Evolutionary conservation across 305 asterid genomes (phyloP).

Genomic region (Rubia tinctorum): DNA sequence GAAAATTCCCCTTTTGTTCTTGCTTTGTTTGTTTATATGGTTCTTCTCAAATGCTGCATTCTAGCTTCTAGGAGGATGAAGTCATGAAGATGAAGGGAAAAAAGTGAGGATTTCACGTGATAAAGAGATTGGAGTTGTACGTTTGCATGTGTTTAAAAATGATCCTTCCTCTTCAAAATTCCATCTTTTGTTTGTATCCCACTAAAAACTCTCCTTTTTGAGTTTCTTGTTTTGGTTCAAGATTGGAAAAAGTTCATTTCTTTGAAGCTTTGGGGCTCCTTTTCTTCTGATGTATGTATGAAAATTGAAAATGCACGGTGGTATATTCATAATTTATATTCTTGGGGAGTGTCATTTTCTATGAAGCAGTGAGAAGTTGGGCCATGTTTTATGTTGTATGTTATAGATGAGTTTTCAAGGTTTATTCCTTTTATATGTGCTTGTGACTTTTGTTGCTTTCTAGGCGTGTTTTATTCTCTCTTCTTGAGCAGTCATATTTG

Average conservation of each 20-base stretch:
- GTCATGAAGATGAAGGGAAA: conserved; percentile 6
- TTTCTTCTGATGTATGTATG: neutral
- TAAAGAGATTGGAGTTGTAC: conserved; percentile 46
- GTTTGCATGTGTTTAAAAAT: conserved; percentile 81
- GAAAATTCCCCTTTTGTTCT: conserved; percentile 50
- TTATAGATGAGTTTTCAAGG: conserved; percentile 60
- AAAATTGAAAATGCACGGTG: neutral
- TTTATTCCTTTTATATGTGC: conserved; percentile 64
- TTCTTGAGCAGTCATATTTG: conserved; percentile 89
- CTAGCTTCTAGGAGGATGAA: conserved; percentile 17
- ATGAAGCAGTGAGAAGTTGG: conserved; percentile 52
- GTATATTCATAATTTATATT: conserved; percentile 17
- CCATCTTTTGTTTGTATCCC: conserved; percentile 29
- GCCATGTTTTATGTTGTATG: conserved; percentile 45
- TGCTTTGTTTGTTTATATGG: conserved; percentile 22
- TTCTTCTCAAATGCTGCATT: conserved; percentile 6
- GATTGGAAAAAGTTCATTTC: conserved; percentile 26
- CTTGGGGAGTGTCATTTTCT: conserved; percentile 43
- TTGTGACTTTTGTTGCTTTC: conserved; percentile 76
- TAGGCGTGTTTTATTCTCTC: conserved; percentile 80
- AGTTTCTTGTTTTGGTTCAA: conserved; percentile 12
- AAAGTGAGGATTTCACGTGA: conserved; percentile 69
- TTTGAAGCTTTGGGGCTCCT: conserved; percentile 12
- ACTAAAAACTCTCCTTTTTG: conserved; percentile 18
- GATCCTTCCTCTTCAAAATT: conserved; percentile 44